phyloP scores from a whole-genome alignment of 2,329 filamentous ascomycete species.

The Fusarium buxicola region DNA sequence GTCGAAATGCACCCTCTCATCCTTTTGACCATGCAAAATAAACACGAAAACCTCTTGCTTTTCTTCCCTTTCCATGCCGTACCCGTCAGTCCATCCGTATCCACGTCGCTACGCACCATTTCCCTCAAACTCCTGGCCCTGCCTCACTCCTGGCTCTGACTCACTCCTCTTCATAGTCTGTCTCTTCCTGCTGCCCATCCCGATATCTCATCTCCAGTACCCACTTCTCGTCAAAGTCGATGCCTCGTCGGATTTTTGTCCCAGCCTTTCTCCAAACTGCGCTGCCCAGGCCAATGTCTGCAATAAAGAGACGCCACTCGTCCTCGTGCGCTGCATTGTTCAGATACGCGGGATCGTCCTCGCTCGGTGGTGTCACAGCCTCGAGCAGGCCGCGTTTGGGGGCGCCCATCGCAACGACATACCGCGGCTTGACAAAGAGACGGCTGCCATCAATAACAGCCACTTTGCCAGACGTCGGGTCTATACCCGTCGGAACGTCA shows the following conservation, averaged over 20 bases:
- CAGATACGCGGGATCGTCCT: constrained; percentile 50
- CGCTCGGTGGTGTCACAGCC: constrained; percentile 69
- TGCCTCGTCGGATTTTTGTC: constrained; percentile 81
- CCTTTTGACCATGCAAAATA: constrained; percentile 27
- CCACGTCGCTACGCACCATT: neutral
- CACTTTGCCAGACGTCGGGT: constrained; percentile 78
- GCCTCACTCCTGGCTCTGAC: constrained; percentile 24
- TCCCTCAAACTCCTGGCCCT: neutral
- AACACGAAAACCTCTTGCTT: constrained; percentile 36
- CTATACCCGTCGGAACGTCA: constrained; percentile 91
- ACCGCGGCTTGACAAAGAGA: constrained; percentile 83
- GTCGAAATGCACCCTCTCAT: constrained; percentile 25
- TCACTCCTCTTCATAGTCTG: constrained; percentile 43
- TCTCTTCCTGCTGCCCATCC: constrained; percentile 48
- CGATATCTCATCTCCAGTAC: constrained; percentile 75
- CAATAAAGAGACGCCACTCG: constrained; percentile 84
- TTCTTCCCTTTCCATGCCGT: constrained; percentile 1
- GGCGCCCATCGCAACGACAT: constrained; percentile 86
- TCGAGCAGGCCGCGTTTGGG: constrained; percentile 87
- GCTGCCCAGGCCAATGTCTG: constrained; percentile 86
- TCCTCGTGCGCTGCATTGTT: constrained; percentile 58
- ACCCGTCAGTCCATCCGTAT: constrained; percentile 3
- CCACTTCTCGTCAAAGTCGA: constrained; percentile 91
- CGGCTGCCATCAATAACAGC: constrained; percentile 78
- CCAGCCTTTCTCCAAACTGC: constrained; percentile 88